Base-by-base conservation (phyloP, 306 rosid genomes). In the Castanea sativa region DNA sequence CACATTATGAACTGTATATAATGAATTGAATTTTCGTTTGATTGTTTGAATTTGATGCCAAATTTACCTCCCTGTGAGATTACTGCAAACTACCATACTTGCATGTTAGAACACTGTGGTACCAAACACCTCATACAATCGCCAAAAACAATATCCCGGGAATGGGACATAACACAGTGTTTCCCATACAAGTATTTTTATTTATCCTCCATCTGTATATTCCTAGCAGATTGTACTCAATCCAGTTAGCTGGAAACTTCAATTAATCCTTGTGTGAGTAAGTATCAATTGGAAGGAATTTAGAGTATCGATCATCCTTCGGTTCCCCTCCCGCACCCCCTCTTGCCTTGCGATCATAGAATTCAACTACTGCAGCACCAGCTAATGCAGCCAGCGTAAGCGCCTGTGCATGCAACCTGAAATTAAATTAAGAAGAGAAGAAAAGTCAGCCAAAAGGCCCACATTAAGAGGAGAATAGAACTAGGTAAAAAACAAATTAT, bases 371-470 rank as follows among this genome's bases (percentile, higher is more conserved):
- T 5, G 98, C 99, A 14, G 96, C 96, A 21, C 98, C 99, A 0
- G 92, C 92, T 53, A 96, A 78, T 43, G 98, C 99, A 20, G 94
- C 98, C 5, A 96, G 87, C 1, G 99, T 96, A 19, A 93, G 85
- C 77, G 94, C 99, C 92, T 96, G 99, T 3, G 98, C 99, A 41
- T 96, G 94, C 85, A 96, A 82, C 97, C 98, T 96, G 91, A 80
- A 52, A 71, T 19, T 52, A 63, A 55, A 74, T 30, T 5, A 15
- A 7, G 53, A 12, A 32, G 30, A 16, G 78, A 68, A 57, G 61
- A 77, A 58, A 58, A 58, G 9, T 77, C 43, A 76, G 76, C 21
- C 55, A 73, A 57, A 75, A 76, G 27, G 18, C 27, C n/a, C 12
- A 10, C 23, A 23, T 23, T 23, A 77, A 29, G 81, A 53, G 27